Conservation (phyloP, 108 stramenopile species). For the Nitzschia putrida region DNA sequence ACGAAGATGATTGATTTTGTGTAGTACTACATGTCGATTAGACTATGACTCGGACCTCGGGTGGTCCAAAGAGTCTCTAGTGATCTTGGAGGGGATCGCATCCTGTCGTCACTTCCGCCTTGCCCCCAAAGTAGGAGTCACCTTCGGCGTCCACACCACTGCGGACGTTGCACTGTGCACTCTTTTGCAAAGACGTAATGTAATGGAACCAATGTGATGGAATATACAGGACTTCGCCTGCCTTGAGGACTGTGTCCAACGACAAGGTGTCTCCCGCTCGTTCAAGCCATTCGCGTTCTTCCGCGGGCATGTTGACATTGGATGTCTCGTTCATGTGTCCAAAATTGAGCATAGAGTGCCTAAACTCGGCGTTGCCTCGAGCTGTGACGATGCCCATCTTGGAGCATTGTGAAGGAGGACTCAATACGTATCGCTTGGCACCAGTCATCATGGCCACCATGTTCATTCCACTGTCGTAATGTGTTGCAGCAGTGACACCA, state of each 20-base stretch:
- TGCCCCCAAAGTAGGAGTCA: slow-evolving; percentile 60
- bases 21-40: too few relatives aligned
- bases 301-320: slow-evolving; percentile 58
- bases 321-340: slow-evolving; percentile 60
- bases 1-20: too few relatives aligned
- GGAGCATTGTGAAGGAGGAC: slow-evolving; percentile 79
- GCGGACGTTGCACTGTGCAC: slow-evolving; percentile 91
- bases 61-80: neutral
- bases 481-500: slow-evolving; percentile 93
- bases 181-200: slow-evolving; percentile 84
- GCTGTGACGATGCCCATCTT: slow-evolving; percentile 76
- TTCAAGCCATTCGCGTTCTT: slow-evolving; percentile 71
- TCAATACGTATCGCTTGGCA: slow-evolving; percentile 92
- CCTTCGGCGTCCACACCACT: slow-evolving; percentile 65
- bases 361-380: slow-evolving; percentile 64
- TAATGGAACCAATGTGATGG: slow-evolving; percentile 95
- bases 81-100: slow-evolving; percentile 10
- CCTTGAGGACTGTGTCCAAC: slow-evolving; percentile 85
- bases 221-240: slow-evolving; percentile 89
- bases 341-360: slow-evolving; percentile 88
- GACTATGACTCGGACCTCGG: too few relatives aligned
- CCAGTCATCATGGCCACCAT: slow-evolving; percentile 94
- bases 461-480: slow-evolving; percentile 91
- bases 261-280: slow-evolving; percentile 45
- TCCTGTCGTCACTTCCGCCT: slow-evolving; percentile 11